These are phyloP conservation scores for Purpureocillium takamizusanense DNA, from an alignment of 2,329 filamentous ascomycete species.

Conservation along the genomic window DNA sequence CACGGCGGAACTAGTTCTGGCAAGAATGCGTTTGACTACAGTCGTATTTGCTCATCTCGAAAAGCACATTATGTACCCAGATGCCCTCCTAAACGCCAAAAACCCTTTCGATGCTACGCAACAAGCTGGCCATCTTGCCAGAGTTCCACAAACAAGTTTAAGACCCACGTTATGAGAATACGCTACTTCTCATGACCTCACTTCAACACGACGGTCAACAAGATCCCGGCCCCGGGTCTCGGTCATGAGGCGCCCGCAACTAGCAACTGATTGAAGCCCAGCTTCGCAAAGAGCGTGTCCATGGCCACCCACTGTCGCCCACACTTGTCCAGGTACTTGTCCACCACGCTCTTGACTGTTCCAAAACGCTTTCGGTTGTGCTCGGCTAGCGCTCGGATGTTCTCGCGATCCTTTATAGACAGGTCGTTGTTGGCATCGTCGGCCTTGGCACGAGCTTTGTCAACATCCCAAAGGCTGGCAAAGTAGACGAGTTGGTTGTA, in stretches of 20 bases:
- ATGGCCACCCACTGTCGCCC: slow-evolving; percentile 90
- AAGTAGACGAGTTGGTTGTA: slow-evolving; percentile 95
- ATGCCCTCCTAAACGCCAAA: background rate
- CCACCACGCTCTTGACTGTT: slow-evolving; percentile 68
- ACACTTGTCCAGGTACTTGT: slow-evolving; percentile 80
- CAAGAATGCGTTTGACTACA: too few species aligned
- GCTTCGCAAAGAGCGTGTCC: slow-evolving; percentile 72
- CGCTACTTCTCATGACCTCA: too few species aligned
- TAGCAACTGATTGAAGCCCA: slow-evolving; percentile 40
- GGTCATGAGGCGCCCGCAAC: background rate
- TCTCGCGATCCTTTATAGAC: slow-evolving; percentile 48
- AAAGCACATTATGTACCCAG: background rate
- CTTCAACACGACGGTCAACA: too few species aligned
- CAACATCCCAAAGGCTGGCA: slow-evolving; percentile 77
- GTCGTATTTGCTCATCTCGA: too few species aligned
- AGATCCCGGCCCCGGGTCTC: too few species aligned
- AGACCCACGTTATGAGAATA: too few species aligned
- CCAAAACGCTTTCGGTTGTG: slow-evolving; percentile 74
- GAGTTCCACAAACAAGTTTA: too few species aligned
- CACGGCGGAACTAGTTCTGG: too few species aligned
- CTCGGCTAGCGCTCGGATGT: slow-evolving; percentile 63
- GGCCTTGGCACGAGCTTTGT: slow-evolving; percentile 57
- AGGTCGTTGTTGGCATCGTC: slow-evolving; percentile 38
- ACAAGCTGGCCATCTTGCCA: too few species aligned
- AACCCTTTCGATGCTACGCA: background rate